Evolutionary conservation across 108 stramenopile species (phyloP), one percentile per base, ranked within the genome.

Genomic region (Parmales sp.): DNA sequence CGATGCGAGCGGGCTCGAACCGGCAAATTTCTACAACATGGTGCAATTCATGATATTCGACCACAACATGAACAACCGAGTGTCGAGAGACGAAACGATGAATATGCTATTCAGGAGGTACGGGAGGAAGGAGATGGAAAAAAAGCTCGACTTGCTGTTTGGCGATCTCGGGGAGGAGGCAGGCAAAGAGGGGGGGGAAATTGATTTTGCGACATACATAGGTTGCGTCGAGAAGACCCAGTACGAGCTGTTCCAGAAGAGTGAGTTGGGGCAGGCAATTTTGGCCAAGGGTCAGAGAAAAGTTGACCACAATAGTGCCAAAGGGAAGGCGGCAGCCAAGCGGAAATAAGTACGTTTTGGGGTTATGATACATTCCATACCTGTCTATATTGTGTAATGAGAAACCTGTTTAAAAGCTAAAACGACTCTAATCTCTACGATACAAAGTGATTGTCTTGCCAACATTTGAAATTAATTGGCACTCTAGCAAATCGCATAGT

Each of bases 11-110:
- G 91, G 90, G 44, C 76, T 90, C n/a, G 91, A 93, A 65, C 90
- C 90, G 13, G 75, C 78, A 37, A 84, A 79, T 48, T 80, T 90
- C 51, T 88, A 88, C 72, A 82, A 88, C 69, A 76, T 91, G 75
- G 82, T 89, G 9, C 90, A 91, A 70, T 93, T 93, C 76, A 86
- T 91, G 86, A 87, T 93, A 49, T 93, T 88, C 67, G 91, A 93
- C 64, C 63, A 63, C 18, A 81, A 87, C 63, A 73, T 71, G 13
- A 86, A 88, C 69, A 86, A 85, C 26, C 48, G 67, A 37, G 88
- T 91, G 25, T 78, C 80, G 43, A 87, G 91, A 16, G 91, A 93
- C 48, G 90, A 93, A 64, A 91, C 90, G 16, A 93, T 93, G 91
- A 85, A 90, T 26, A 84, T 93, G 86, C 75, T 93, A 18, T 93